phyloP scores from a whole-genome alignment of 164 flowering plant genomes.

The Vitis riparia region DNA sequence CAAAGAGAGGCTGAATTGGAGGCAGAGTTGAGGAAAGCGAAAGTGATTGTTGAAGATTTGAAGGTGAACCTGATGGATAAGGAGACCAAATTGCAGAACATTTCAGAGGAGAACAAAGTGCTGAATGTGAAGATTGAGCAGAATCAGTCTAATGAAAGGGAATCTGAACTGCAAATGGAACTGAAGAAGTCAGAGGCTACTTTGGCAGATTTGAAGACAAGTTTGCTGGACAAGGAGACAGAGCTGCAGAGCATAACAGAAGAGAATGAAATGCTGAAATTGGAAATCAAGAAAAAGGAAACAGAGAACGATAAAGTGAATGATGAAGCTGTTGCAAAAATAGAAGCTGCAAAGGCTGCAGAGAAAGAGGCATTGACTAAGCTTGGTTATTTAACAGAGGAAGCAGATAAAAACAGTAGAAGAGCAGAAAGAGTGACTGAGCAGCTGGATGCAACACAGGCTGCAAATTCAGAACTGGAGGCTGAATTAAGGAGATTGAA shows the following conservation, averaged over 20 bases:
- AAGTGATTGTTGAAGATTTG: slow-evolving; percentile 25
- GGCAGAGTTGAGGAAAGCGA: slow-evolving; percentile 27
- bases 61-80: slow-evolving; percentile 31
- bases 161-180: slow-evolving; percentile 24
- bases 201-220: slow-evolving; percentile 35
- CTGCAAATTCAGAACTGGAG: slow-evolving; percentile 59
- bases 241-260: slow-evolving; percentile 25
- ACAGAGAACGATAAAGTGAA: slow-evolving; percentile 24
- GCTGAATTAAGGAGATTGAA: slow-evolving; percentile 75
- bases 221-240: slow-evolving; percentile 29
- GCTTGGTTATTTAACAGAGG: slow-evolving; percentile 29
- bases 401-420: slow-evolving; percentile 38
- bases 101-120: slow-evolving; percentile 31
- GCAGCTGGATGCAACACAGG: slow-evolving; percentile 60
- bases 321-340: slow-evolving; percentile 25
- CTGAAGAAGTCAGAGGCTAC: slow-evolving; percentile 25
- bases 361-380: slow-evolving; percentile 38
- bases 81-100: slow-evolving; percentile 29
- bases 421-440: slow-evolving; percentile 42
- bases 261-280: slow-evolving; percentile 35
- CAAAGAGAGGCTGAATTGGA: slow-evolving; percentile 32
- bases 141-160: slow-evolving; percentile 18
- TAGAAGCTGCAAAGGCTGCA: slow-evolving; percentile 30
- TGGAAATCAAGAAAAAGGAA: slow-evolving; percentile 24
- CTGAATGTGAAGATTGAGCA: slow-evolving; percentile 17